Base-by-base conservation (phyloP, 2,329 filamentous ascomycete species). In the Alternaria infectoria region DNA sequence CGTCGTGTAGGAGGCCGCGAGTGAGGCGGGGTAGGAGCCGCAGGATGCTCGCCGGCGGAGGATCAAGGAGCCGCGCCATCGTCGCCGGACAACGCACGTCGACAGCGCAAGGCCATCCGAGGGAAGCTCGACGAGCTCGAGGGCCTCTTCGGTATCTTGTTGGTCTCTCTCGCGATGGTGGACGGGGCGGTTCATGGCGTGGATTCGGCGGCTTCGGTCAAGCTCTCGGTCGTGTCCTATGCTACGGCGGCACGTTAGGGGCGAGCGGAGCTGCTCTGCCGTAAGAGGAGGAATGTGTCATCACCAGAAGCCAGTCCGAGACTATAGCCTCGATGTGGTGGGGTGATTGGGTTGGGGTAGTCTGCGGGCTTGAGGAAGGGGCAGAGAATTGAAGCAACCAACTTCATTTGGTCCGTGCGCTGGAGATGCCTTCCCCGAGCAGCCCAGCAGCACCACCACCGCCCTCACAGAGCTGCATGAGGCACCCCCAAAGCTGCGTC, bases 321-420 rank as follows among this genome's bases (percentile, higher is more conserved):
- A 11, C 21, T 21, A 10, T 36, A 15, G 19, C 28, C 28, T 13
- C 49, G 28, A 32, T 36, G 28, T 52, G 28, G 19, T n/a, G 57
- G 19, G 26, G 45, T 26, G 17, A 19, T 17, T 45, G 30, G 5
- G 45, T 17, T 45, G 45, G 26, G 25, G 21, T 26, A 17, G 25
- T 50, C 26, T 25, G 23, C 12, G 28, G 7, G 19, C 8, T 57
- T 12, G 25, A 25, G 4, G 46, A 28, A 46, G 26, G 52, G 54
- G 45, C 19, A 13, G 45, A 57, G 45, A 21, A 43, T 43, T 30
- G 45, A 50, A 57, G 45, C 44, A 26, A 43, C 13, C 32, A 51
- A 51, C 59, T 57, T 26, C 36, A 57, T 10, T 21, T 13, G 26
- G 59, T 46, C 59, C 54, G 36, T 61, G 59, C 59, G 17, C 45